Conservation (phyloP, 805 yeast genomes). For the Kodamaea restingae region DNA sequence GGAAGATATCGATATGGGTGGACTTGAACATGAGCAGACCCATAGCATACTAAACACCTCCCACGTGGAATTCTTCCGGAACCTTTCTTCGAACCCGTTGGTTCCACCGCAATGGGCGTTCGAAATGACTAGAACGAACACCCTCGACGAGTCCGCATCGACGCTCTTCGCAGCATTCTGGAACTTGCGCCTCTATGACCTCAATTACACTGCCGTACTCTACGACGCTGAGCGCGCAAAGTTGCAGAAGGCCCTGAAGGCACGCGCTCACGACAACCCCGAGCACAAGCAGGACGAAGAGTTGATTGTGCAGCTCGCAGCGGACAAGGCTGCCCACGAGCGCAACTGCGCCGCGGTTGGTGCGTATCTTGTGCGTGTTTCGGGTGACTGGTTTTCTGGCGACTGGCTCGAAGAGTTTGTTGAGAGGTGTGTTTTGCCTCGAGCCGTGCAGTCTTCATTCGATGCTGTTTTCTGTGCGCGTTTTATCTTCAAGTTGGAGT, state of each 20-base stretch:
- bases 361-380: slow-evolving; percentile 30
- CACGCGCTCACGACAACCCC: no score
- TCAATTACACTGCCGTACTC: slow-evolving; percentile 46
- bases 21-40: no score
- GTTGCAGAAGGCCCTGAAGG: slow-evolving; percentile 17
- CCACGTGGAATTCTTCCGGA: no score
- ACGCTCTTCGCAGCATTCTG: slow-evolving; percentile 48
- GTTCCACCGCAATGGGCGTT: slow-evolving; percentile 53
- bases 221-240: slow-evolving; percentile 48
- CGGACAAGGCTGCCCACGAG: slow-evolving; percentile 31
- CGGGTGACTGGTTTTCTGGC: slow-evolving; percentile 5
- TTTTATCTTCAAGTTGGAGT: slow-evolving; percentile 53
- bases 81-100: no score
- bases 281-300: slow-evolving; percentile 19
- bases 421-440: slow-evolving; percentile 67
- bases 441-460: slow-evolving; percentile 72
- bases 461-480: slow-evolving; percentile 72
- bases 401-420: slow-evolving; percentile 33
- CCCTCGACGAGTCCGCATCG: not conserved
- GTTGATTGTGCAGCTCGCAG: slow-evolving; percentile 25
- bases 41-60: no score
- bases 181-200: slow-evolving; percentile 69
- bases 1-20: no score
- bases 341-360: not conserved
- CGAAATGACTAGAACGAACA: slow-evolving; percentile 4